Conservation (phyloP, 2,329 filamentous ascomycete species). For the Fusarium equiseti region DNA sequence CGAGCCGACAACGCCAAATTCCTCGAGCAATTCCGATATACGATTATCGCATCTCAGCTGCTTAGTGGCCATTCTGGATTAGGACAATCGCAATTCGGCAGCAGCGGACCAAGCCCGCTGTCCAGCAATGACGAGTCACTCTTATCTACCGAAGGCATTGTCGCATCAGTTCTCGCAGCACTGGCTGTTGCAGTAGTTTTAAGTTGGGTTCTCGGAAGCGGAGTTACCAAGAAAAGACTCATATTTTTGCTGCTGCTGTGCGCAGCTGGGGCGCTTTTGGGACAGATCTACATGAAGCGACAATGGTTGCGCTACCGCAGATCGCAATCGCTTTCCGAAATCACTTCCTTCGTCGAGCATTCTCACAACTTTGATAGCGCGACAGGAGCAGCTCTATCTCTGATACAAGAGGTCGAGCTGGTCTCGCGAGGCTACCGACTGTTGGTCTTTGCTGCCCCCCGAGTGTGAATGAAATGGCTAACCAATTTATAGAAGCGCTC, state of each 20-base stretch:
- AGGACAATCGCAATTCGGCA: conserved; percentile 48
- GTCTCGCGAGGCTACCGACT: conserved; percentile 91
- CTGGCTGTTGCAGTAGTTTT: conserved; percentile 77
- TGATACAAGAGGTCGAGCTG: conserved; percentile 95
- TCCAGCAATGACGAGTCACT: conserved; percentile 46
- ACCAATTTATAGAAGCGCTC: conserved; percentile 74
- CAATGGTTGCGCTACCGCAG: conserved; percentile 86
- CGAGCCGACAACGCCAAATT: conserved; percentile 86
- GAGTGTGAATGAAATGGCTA: not conserved
- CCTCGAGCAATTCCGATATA: conserved; percentile 92
- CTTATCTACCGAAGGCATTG: conserved; percentile 58
- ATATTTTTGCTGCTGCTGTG: conserved; percentile 62
- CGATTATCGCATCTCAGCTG: conserved; percentile 90
- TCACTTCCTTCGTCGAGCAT: conserved; percentile 75
- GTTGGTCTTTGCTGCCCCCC: conserved; percentile 59
- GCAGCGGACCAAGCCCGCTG: conserved; percentile 28
- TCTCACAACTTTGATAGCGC: conserved; percentile 86
- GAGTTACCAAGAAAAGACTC: conserved; percentile 68
- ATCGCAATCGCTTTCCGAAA: conserved; percentile 77
- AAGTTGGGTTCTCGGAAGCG: conserved; percentile 73
- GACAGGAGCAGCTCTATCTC: conserved; percentile 78
- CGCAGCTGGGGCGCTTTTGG: conserved; percentile 65
- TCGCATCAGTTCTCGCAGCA: conserved; percentile 65
- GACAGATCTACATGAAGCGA: conserved; percentile 79
- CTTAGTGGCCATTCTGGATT: conserved; percentile 76